phyloP scores from a whole-genome alignment of 2,329 filamentous ascomycete genomes.

The Rhynchosporium secalis region DNA sequence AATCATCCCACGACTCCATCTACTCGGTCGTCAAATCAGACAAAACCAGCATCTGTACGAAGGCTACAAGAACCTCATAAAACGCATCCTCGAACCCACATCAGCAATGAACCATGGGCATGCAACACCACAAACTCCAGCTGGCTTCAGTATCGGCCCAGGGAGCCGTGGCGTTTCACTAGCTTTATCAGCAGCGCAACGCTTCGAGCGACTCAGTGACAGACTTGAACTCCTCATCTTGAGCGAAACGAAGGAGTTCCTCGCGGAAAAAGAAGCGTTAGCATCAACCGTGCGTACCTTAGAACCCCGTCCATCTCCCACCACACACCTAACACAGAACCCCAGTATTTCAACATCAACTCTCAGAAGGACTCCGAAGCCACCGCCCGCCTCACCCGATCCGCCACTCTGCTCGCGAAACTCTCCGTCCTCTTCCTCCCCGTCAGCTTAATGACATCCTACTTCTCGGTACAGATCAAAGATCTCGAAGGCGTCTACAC shows the following conservation, averaged over 20 bases:
- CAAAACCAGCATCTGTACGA: conserved; percentile 61
- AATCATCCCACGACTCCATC: conserved; percentile 58
- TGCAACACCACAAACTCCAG: conserved; percentile 1
- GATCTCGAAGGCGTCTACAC: conserved; percentile 59
- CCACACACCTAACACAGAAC: conserved; percentile 21
- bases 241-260: conserved; percentile 60
- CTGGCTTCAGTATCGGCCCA: neutral
- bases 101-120: conserved; percentile 5
- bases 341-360: conserved; percentile 74
- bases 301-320: neutral
- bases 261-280: conserved; percentile 70
- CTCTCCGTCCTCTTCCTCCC: conserved; percentile 75
- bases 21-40: conserved; percentile 60
- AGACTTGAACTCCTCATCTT: conserved; percentile 61
- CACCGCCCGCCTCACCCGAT: conserved; percentile 69
- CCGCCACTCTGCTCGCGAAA: conserved; percentile 72
- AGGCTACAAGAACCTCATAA: conserved; percentile 60
- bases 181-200: conserved; percentile 50
- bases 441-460: conserved; percentile 71
- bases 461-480: conserved; percentile 67
- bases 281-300: conserved; percentile 57
- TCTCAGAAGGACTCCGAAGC: conserved; percentile 72
- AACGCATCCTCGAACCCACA: conserved; percentile 50
- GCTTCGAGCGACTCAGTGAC: conserved; percentile 60
- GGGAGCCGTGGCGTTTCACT: conserved; percentile 37